A percentile compares a stretch with the other conserved stretches of the same genome.
phyloP scores from a whole-genome alignment of 2,329 filamentous ascomycete genomes.

The Hypoxylon rubiginosum region DNA sequence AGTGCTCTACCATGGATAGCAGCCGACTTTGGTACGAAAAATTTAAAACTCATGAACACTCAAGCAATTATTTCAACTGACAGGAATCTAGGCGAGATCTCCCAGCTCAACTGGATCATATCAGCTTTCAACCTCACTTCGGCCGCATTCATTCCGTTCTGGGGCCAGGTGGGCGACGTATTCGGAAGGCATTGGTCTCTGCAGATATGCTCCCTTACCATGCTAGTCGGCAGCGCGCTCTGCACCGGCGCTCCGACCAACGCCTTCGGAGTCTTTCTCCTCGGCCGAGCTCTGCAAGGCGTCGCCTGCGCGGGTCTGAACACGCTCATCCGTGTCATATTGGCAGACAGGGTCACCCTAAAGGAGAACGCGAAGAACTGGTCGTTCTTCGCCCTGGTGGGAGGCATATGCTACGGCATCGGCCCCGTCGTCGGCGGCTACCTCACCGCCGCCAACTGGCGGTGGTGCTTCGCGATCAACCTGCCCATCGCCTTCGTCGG shows the following conservation, averaged over 20 bases:
- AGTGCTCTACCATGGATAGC: slow-evolving; percentile 73
- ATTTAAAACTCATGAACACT: background rate
- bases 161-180: slow-evolving; percentile 74
- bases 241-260: slow-evolving; percentile 69
- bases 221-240: slow-evolving; percentile 71
- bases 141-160: slow-evolving; percentile 75
- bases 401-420: slow-evolving; percentile 70
- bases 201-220: slow-evolving; percentile 68
- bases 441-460: slow-evolving; percentile 68
- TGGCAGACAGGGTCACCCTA: slow-evolving; percentile 74
- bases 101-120: slow-evolving; percentile 77
- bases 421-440: slow-evolving; percentile 74
- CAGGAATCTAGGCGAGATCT: slow-evolving; percentile 59
- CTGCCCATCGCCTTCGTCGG: slow-evolving; percentile 67
- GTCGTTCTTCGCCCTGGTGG: slow-evolving; percentile 71
- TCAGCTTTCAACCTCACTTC: slow-evolving; percentile 77
- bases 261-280: slow-evolving; percentile 70
- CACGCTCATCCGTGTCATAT: slow-evolving; percentile 71
- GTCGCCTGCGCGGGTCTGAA: slow-evolving; percentile 72
- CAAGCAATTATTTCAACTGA: slow-evolving; percentile 24
- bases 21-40: slow-evolving; percentile 68
- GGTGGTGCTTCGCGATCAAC: slow-evolving; percentile 76
- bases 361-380: slow-evolving; percentile 73
- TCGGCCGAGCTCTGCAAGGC: slow-evolving; percentile 75
- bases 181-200: slow-evolving; percentile 73